Base-by-base conservation (phyloP, 768 basidiomycete genomes). In the Thelephora aurantiotincta region DNA sequence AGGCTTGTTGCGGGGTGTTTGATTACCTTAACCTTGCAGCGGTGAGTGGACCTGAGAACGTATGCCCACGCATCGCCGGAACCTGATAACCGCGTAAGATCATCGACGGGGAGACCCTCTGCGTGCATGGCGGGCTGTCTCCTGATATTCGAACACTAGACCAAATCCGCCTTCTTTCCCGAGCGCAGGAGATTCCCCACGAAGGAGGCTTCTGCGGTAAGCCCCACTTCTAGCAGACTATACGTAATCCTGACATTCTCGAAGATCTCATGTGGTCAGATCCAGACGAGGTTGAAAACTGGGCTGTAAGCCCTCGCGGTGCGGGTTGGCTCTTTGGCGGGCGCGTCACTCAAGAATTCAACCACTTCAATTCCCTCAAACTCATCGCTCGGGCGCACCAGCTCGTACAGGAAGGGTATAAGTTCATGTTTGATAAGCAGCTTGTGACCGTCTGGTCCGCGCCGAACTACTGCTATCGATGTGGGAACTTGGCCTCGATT, bases 241-340 rank as follows among this genome's bases (percentile, higher is more conserved):
- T n/a, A 41, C 6, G 14, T 11, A n/a, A 23, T 44, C n/a, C 34
- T 18, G 42, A 13, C 26, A 14, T 6, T 33, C 22, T 5, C 3
- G 12, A 45, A 91, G 91, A 97, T 60, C 75, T 98, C 11, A 96
- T 98, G 91, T 98, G 94, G 94, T 91, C 87, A 33, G 93, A 97
- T 62, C 93, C 85, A 3, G 92, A 97, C 58, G 88, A 94, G 37
- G 82, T 94, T 35, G 84, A 88, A 35, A 92, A 85, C 36, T 98
- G 94, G 94, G 93, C 91, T 4, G 89, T 97, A 47, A 93, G 89
- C 54, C 94, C 94, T 3, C 75, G 94, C 35, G 94, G 94, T 16
- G 94, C 94, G 5, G 94, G 94, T 0, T 98, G 91, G 86, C 67
- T 96, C 18, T 96, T 97, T 54, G 93, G 93, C 6, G 80, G 73